phyloP scores from a whole-genome alignment of 1,284 basidiomycete species.

The Pascua guehoae region DNA sequence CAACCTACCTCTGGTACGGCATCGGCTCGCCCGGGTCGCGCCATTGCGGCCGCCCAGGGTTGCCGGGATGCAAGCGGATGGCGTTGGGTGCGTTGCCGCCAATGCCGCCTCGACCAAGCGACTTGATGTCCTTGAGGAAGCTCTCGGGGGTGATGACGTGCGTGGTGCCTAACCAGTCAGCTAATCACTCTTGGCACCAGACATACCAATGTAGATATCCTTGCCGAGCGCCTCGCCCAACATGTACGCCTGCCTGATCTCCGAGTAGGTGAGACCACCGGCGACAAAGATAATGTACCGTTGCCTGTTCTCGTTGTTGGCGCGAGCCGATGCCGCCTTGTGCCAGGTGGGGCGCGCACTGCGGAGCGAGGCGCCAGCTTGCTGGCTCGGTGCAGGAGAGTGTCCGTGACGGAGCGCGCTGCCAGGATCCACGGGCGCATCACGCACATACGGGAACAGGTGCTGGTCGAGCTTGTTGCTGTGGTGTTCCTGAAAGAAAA shows the following conservation, averaged over 20 bases:
- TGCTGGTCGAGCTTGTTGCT: slow-evolving; percentile 71
- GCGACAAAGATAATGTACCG: slow-evolving; percentile 88
- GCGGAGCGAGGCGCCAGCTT: slow-evolving; percentile 60
- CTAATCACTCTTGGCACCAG: background rate
- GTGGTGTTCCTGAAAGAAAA: slow-evolving; percentile 58
- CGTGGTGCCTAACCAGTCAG: slow-evolving; percentile 67
- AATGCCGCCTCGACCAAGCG: slow-evolving; percentile 73
- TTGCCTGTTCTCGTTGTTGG: slow-evolving; percentile 56
- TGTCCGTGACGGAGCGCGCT: slow-evolving; percentile 5
- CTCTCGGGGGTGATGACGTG: slow-evolving; percentile 77
- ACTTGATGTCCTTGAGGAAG: slow-evolving; percentile 82
- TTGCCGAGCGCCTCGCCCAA: slow-evolving; percentile 70
- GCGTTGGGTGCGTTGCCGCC: slow-evolving; percentile 65
- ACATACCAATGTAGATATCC: slow-evolving; percentile 84
- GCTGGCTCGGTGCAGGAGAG: slow-evolving; percentile 3
- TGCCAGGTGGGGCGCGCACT: slow-evolving; percentile 79
- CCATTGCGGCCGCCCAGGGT: slow-evolving; percentile 52
- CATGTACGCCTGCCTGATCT: slow-evolving; percentile 83
- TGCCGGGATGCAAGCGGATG: slow-evolving; percentile 52
- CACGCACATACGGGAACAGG: slow-evolving; percentile 87
- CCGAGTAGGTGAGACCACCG: slow-evolving; percentile 94
- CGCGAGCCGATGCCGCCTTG: slow-evolving; percentile 49
- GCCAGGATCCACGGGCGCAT: slow-evolving; percentile 61
- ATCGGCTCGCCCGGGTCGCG: slow-evolving; percentile 64
- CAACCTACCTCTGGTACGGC: slow-evolving; percentile 57